Conservation (phyloP, 2,329 filamentous ascomycete species). For the Ilyonectria mors-panacis region DNA sequence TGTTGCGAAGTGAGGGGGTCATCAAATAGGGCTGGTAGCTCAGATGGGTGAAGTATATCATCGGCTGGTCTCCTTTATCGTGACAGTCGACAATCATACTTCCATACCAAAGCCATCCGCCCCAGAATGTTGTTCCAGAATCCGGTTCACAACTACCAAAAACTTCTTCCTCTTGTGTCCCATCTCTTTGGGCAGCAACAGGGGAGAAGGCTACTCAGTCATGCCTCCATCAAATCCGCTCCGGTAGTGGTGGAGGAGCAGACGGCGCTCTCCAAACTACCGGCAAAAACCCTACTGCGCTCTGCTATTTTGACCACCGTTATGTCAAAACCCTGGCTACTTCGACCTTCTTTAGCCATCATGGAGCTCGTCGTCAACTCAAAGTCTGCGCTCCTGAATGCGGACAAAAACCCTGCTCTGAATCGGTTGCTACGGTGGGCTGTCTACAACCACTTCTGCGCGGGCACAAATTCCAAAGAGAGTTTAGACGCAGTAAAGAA, state of each 20-base stretch:
- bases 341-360: slow-evolving; percentile 45
- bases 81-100: background rate
- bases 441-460: slow-evolving; percentile 71
- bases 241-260: background rate
- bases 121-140: slow-evolving; percentile 28
- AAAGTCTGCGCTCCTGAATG: slow-evolving; percentile 57
- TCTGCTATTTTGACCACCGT: slow-evolving; percentile 47
- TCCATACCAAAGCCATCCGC: background rate
- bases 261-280: slow-evolving; percentile 41
- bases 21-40: background rate
- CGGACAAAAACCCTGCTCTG: slow-evolving; percentile 55
- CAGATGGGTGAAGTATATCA: slow-evolving; percentile 22
- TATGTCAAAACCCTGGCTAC: slow-evolving; percentile 45
- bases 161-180: background rate
- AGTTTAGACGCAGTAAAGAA: slow-evolving; percentile 60
- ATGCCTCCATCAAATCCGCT: slow-evolving; percentile 26
- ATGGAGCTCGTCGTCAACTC: slow-evolving; percentile 44
- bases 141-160: background rate
- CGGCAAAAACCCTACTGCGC: slow-evolving; percentile 41
- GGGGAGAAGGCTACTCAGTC: slow-evolving; percentile 8
- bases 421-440: slow-evolving; percentile 62
- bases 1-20: slow-evolving; percentile 8
- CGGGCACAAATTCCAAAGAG: slow-evolving; percentile 64
- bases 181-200: background rate
- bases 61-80: background rate